These are phyloP conservation scores for Phanerochaete carnosa DNA, from an alignment of 768 basidiomycete species.

Conservation along the genomic window DNA sequence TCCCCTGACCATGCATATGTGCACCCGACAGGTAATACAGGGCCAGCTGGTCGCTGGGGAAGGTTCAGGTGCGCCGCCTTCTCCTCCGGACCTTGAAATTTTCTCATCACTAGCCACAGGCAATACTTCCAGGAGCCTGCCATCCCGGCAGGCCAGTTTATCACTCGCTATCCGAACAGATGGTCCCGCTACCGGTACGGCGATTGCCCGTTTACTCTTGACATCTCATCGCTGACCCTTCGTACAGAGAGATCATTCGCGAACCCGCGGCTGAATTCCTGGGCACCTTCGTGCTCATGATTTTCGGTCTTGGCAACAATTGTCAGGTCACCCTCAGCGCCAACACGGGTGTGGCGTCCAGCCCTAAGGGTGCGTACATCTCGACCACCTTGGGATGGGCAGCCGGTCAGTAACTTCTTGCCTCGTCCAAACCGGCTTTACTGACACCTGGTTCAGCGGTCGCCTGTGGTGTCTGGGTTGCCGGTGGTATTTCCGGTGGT, in stretches of 20 bases:
- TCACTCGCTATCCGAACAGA: constrained; percentile 11
- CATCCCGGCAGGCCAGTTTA: not conserved
- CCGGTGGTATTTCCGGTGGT: constrained; percentile 65
- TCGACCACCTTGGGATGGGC: constrained; percentile 58
- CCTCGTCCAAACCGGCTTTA: not conserved
- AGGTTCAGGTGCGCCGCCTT: constrained; percentile 1
- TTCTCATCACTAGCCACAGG: not conserved
- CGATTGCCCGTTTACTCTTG: not conserved
- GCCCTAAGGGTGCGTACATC: constrained; percentile 28
- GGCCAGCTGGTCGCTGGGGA: not conserved
- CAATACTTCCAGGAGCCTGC: not conserved
- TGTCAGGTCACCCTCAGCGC: not conserved
- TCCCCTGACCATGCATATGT: not conserved
- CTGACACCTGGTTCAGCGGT: constrained; percentile 32
- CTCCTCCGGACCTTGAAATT: not conserved
- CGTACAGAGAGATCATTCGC: constrained; percentile 39
- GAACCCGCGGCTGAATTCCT: constrained; percentile 47
- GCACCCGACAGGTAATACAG: not conserved
- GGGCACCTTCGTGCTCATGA: constrained; percentile 10
- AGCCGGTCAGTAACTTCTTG: constrained; percentile 28
- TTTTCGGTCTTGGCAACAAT: constrained; percentile 8
- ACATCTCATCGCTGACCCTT: not conserved
- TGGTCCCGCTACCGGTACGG: constrained; percentile 9
- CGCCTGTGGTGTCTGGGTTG: constrained; percentile 66
- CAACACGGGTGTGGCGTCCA: constrained; percentile 1